These are phyloP conservation scores for Talaromyces nanjingensis DNA, from an alignment of 495 filamentous ascomycete genomes.

Conservation along the genomic window DNA sequence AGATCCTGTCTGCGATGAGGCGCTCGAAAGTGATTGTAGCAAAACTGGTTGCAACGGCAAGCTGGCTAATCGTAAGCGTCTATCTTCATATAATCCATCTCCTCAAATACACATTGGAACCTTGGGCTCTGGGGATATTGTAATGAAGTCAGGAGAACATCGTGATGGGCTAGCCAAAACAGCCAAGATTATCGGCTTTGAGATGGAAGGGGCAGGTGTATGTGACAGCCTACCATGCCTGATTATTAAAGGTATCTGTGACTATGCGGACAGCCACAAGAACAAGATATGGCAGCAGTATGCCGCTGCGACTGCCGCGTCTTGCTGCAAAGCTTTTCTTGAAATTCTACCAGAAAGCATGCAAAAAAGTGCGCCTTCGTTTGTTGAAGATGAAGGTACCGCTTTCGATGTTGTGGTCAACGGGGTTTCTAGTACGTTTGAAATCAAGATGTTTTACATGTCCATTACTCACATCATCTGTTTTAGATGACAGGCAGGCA, in stretches of 20 bases:
- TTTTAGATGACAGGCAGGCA: no score
- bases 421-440: no score
- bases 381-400: background rate
- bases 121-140: constrained; percentile 21
- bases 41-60: constrained; percentile 8
- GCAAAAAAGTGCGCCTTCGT: background rate
- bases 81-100: background rate
- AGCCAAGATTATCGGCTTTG: constrained; percentile 28
- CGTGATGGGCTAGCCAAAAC: constrained; percentile 14
- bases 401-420: background rate
- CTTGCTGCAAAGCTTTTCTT: constrained; percentile 19
- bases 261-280: constrained; percentile 34
- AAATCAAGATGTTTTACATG: no score
- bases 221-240: constrained; percentile 24
- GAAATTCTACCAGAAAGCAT: background rate
- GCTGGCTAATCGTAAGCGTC: background rate
- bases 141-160: constrained; percentile 22
- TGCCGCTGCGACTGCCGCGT: constrained; percentile 25
- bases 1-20: constrained; percentile 9
- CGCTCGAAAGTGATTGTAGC: constrained; percentile 7
- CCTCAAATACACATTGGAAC: constrained; percentile 13
- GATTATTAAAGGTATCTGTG: constrained; percentile 29
- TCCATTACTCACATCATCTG: no score
- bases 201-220: constrained; percentile 32
- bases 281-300: constrained; percentile 29